phyloP scores from a whole-genome alignment of 2,329 filamentous ascomycete species.

The Penicillium sp. region DNA sequence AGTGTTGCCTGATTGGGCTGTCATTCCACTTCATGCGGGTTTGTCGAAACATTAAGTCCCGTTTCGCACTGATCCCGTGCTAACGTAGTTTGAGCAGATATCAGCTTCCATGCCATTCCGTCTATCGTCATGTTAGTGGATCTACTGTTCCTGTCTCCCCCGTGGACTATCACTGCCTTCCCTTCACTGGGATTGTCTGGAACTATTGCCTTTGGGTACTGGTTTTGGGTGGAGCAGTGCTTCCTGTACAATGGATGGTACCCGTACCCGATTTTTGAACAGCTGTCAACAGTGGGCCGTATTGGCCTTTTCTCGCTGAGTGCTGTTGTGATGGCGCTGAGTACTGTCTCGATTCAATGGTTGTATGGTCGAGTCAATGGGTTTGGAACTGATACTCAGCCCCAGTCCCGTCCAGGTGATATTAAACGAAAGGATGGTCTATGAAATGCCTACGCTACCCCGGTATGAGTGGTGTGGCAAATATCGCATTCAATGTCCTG shows the following conservation, averaged over 20 bases:
- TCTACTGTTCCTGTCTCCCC: slow-evolving; percentile 59
- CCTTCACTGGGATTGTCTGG: slow-evolving; percentile 53
- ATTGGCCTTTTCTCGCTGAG: slow-evolving; percentile 68
- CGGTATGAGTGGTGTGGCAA: not conserved
- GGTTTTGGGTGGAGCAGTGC: slow-evolving; percentile 65
- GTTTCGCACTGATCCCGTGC: not conserved
- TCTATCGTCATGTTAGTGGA: slow-evolving; percentile 56
- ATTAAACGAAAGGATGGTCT: slow-evolving; percentile 28
- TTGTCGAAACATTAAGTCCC: slow-evolving; percentile 27
- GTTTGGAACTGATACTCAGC: slow-evolving; percentile 22
- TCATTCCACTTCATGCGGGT: slow-evolving; percentile 40
- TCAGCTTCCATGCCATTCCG: slow-evolving; percentile 54
- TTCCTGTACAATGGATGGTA: slow-evolving; percentile 65
- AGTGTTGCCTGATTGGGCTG: slow-evolving; percentile 49
- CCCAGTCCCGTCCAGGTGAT: slow-evolving; percentile 29
- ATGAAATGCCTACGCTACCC: slow-evolving; percentile 2
- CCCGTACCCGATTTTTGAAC: slow-evolving; percentile 79
- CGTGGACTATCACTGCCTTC: slow-evolving; percentile 57
- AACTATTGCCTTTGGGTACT: slow-evolving; percentile 59
- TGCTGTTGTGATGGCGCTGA: slow-evolving; percentile 69
- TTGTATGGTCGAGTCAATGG: slow-evolving; percentile 60
- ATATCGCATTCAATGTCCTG: not conserved
- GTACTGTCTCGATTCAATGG: slow-evolving; percentile 68
- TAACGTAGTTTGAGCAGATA: slow-evolving; percentile 30
- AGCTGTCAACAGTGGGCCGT: slow-evolving; percentile 66